These are phyloP conservation scores for Phaseolus lunatus DNA, from an alignment of 306 rosid genomes.

Conservation along the genomic window DNA sequence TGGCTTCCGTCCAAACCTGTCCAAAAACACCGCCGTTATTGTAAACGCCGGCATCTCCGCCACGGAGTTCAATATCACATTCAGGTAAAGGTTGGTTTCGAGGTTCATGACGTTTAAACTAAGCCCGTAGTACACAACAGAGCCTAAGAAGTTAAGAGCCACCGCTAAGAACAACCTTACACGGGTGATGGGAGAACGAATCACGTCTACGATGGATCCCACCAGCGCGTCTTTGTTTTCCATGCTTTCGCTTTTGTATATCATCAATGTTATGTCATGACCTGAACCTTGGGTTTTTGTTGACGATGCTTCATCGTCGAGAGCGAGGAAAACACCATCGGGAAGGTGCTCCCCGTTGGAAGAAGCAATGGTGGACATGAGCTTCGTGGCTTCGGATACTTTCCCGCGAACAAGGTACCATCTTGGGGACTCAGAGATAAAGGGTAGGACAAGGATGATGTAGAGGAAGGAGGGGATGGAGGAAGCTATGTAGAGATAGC, in stretches of 20 bases:
- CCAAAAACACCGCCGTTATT: conserved; percentile 73
- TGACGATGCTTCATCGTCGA: conserved; percentile 62
- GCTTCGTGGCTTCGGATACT: conserved; percentile 61
- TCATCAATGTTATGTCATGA: not conserved
- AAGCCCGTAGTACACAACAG: conserved; percentile 85
- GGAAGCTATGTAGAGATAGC: conserved; percentile 69
- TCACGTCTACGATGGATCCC: conserved; percentile 73
- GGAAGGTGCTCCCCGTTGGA: conserved; percentile 70
- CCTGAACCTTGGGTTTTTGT: not conserved
- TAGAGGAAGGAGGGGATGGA: conserved; percentile 81
- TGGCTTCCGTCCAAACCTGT: conserved; percentile 66
- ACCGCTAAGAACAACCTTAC: conserved; percentile 67
- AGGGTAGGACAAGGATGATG: conserved; percentile 64
- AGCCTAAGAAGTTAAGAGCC: conserved; percentile 64
- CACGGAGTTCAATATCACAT: conserved; percentile 72
- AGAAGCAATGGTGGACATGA: conserved; percentile 73
- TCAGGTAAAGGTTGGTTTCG: conserved; percentile 71
- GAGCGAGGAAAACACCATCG: conserved; percentile 50
- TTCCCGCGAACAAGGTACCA: conserved; percentile 88
- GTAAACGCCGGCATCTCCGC: conserved; percentile 90
- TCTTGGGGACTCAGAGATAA: conserved; percentile 87
- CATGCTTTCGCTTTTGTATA: not conserved
- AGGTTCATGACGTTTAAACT: conserved; percentile 79
- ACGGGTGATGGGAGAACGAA: conserved; percentile 66
- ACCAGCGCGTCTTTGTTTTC: conserved; percentile 49